Conservation (phyloP, 192 early-diverging fungal species). For the Lobosporangium transversale region DNA sequence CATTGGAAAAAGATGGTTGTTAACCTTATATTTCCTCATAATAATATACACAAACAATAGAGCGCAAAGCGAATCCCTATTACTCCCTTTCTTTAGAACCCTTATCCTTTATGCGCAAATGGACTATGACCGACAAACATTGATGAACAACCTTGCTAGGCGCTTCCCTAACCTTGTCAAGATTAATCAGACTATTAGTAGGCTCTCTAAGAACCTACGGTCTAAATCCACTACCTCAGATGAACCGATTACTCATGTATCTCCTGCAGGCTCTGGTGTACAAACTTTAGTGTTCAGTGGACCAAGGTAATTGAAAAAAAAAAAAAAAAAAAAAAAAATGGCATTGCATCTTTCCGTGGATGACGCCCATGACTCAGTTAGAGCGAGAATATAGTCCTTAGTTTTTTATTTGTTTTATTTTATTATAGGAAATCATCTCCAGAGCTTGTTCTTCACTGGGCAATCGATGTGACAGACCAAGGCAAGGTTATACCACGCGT, state of each 20-base stretch:
- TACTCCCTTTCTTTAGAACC: slow-evolving; percentile 31
- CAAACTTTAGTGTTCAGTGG: slow-evolving; percentile 31
- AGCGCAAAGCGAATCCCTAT: slow-evolving; percentile 4
- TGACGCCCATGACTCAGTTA: too few relatives aligned
- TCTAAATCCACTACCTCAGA: neutral
- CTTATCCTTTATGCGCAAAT: slow-evolving; percentile 38
- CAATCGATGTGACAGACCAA: slow-evolving; percentile 16
- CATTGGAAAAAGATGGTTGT: too few relatives aligned
- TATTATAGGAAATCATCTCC: slow-evolving; percentile 18
- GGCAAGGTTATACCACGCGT: slow-evolving; percentile 28
- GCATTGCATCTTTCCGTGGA: too few relatives aligned
- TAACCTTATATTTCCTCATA: neutral
- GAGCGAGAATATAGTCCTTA: too few relatives aligned
- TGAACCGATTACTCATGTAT: neutral
- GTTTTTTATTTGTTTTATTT: too few relatives aligned
- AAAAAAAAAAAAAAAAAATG: too few relatives aligned
- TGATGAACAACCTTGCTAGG: slow-evolving; percentile 25
- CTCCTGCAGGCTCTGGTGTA: slow-evolving; percentile 28
- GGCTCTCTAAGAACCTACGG: neutral
- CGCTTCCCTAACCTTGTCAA: slow-evolving; percentile 42
- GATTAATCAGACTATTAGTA: slow-evolving; percentile 11
- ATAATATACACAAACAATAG: slow-evolving; percentile 6
- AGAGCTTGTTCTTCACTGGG: slow-evolving; percentile 41
- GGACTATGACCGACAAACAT: slow-evolving; percentile 27
- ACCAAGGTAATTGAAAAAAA: too few relatives aligned